These are phyloP conservation scores for Salix purpurea DNA, from an alignment of 345 rosid genomes.

Conservation along the genomic window DNA sequence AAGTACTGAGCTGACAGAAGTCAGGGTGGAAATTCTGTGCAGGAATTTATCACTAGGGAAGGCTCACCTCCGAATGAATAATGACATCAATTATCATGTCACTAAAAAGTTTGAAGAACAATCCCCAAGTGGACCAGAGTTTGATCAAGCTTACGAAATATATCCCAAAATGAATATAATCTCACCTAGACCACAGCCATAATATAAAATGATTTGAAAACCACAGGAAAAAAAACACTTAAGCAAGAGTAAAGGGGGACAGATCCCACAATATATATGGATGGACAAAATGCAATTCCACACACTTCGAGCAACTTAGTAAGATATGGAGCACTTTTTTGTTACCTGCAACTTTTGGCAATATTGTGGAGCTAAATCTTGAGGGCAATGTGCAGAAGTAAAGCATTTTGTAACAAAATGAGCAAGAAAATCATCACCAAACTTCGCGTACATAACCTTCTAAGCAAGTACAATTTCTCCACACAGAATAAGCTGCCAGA, in stretches of 20 bases:
- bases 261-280: not conserved
- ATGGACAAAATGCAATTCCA: not conserved
- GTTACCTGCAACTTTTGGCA: conserved; percentile 88
- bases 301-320: not conserved
- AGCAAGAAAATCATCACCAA: conserved; percentile 70
- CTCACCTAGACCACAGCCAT: not conserved
- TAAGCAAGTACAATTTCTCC: conserved; percentile 85
- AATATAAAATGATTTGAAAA: not conserved
- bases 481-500: conserved; percentile 63
- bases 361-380: conserved; percentile 65
- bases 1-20: not conserved
- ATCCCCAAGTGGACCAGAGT: not conserved
- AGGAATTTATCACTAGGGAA: not conserved
- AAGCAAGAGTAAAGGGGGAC: not conserved
- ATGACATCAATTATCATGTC: not conserved
- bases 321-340: not conserved
- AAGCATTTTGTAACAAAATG: conserved; percentile 56
- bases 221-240: not conserved
- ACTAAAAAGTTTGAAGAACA: not conserved
- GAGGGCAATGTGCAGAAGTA: conserved; percentile 55
- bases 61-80: not conserved
- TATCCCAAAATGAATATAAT: not conserved
- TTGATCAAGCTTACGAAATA: not conserved
- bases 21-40: not conserved
- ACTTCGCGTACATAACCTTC: conserved; percentile 90